These are phyloP conservation scores for Talaromyces borbonicus DNA, from an alignment of 495 filamentous ascomycete species.

Conservation along the genomic window DNA sequence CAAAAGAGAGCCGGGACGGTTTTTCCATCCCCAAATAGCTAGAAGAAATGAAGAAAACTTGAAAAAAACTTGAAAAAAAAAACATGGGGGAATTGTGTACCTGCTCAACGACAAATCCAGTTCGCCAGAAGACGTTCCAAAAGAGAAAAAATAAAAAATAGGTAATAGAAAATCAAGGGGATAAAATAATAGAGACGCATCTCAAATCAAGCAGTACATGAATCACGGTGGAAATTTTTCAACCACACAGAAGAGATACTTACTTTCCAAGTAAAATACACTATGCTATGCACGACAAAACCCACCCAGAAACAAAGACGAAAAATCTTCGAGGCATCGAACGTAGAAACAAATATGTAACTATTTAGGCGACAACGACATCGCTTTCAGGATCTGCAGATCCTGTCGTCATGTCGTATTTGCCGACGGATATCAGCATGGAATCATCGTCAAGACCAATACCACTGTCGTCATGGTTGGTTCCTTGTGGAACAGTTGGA, in stretches of 20 bases:
- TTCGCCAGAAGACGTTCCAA: conserved; percentile 5
- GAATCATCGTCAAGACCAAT: conserved; percentile 40
- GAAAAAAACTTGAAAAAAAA: neutral
- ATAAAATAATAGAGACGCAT: no score
- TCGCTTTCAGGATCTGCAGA: conserved; percentile 41
- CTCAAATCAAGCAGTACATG: no score
- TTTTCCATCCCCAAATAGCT: no score
- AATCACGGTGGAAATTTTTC: no score
- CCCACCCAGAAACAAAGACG: conserved; percentile 12
- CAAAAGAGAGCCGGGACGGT: no score
- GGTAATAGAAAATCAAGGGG: conserved; percentile 13
- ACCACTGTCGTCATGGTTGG: conserved; percentile 39
- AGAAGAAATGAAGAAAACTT: conserved; percentile 4
- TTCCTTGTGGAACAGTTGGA: conserved; percentile 22
- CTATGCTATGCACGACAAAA: neutral
- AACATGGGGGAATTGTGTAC: neutral
- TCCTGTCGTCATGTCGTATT: conserved; percentile 41
- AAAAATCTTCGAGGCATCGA: conserved; percentile 12
- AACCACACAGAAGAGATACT: conserved; percentile 14
- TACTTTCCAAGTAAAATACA: no score
- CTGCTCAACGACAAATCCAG: neutral
- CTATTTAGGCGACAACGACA: conserved; percentile 30
- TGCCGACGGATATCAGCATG: conserved; percentile 37
- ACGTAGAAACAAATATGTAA: conserved; percentile 3
- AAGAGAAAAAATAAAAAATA: conserved; percentile 8